Evolutionary conservation across 306 rosid genomes (phyloP).

Genomic region (Dalbergia oliveri): DNA sequence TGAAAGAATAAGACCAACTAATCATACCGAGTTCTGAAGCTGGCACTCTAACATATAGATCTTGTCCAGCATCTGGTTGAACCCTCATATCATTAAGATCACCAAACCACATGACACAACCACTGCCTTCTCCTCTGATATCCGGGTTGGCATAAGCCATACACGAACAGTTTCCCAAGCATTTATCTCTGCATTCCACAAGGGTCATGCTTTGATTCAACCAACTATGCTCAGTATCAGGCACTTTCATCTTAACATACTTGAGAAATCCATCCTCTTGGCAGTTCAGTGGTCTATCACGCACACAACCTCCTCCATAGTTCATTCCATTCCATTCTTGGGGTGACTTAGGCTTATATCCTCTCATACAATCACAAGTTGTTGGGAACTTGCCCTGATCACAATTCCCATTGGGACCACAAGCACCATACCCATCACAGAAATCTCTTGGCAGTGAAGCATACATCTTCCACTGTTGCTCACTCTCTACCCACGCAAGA

Average conservation of each 20-base stretch:
- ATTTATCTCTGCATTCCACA: slow-evolving; percentile 18
- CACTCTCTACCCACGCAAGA: background rate
- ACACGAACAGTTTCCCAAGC: slow-evolving; percentile 42
- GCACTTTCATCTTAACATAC: slow-evolving; percentile 11
- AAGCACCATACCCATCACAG: slow-evolving; percentile 47
- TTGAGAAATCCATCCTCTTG: slow-evolving; percentile 35
- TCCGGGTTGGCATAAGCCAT: slow-evolving; percentile 46
- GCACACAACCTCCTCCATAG: slow-evolving; percentile 45
- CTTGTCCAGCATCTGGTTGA: slow-evolving; percentile 52
- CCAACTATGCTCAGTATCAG: slow-evolving; percentile 12
- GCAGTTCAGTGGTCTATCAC: slow-evolving; percentile 39
- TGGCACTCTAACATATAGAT: slow-evolving; percentile 55
- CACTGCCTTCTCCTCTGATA: slow-evolving; percentile 32
- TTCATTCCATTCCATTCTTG: background rate
- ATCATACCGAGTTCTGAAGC: slow-evolving; percentile 8
- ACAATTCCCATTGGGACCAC: slow-evolving; percentile 57
- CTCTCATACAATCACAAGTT: slow-evolving; percentile 46
- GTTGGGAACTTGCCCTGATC: background rate
- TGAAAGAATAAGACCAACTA: background rate
- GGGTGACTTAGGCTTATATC: slow-evolving; percentile 42
- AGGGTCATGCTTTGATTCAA: slow-evolving; percentile 17
- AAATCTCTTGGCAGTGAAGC: slow-evolving; percentile 33
- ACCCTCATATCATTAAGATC: slow-evolving; percentile 52
- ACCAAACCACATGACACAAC: slow-evolving; percentile 53
- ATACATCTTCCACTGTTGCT: slow-evolving; percentile 34